Percentiles rank a stretch among this genome's conserved stretches.
Evolutionary conservation across 75 land plant species (phyloP).

Genomic region (Pinus taeda): DNA sequence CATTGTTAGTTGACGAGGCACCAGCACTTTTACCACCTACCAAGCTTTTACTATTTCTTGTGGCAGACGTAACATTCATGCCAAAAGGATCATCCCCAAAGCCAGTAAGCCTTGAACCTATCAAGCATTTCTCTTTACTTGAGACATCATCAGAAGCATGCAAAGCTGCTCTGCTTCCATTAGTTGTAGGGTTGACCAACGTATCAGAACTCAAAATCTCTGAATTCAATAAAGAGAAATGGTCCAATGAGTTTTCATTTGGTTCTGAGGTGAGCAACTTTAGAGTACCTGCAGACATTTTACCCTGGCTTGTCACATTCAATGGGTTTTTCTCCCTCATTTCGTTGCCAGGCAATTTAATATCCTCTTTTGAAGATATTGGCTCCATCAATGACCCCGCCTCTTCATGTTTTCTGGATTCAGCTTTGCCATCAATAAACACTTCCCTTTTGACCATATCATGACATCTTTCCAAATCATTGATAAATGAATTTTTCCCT

Average conservation of each 20-base stretch:
- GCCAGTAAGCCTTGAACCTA: background rate
- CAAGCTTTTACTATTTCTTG: background rate
- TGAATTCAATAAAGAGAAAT: background rate
- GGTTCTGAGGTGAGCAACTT: background rate
- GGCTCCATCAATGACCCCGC: background rate
- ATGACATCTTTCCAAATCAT: background rate
- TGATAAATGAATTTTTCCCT: background rate
- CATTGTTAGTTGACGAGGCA: background rate
- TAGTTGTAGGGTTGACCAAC: background rate
- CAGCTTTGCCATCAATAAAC: background rate
- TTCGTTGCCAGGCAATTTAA: background rate
- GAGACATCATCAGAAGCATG: background rate
- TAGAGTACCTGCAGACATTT: background rate
- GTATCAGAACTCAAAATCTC: background rate
- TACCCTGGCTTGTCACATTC: background rate
- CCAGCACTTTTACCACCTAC: background rate
- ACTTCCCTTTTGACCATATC: background rate
- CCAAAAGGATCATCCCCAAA: background rate
- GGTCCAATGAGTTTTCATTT: background rate
- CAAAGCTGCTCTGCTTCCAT: background rate
- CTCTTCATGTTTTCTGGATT: background rate
- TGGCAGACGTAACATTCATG: background rate
- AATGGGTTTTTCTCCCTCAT: background rate
- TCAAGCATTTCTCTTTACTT: background rate
- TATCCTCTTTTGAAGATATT: background rate